These are phyloP conservation scores for Ceratocystis huliohia DNA, from an alignment of 2,329 filamentous ascomycete genomes.

Conservation along the genomic window DNA sequence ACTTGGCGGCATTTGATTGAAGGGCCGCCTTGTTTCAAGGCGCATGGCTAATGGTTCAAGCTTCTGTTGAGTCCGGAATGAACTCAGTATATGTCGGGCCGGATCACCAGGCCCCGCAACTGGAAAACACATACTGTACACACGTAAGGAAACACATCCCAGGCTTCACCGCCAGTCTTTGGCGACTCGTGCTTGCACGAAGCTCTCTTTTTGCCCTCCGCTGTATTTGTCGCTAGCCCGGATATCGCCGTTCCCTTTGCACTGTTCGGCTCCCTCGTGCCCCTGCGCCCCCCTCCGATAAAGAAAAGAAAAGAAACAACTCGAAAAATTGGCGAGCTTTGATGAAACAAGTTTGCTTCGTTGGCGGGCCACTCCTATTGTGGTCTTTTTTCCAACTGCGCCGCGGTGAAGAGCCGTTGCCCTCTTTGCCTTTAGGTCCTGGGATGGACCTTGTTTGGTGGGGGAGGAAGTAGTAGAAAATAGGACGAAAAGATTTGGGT, in stretches of 20 bases:
- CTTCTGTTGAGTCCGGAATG: background rate
- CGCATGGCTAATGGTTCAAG: no score
- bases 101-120: background rate
- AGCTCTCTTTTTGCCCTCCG: background rate
- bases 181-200: background rate
- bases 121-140: background rate
- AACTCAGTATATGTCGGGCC: background rate
- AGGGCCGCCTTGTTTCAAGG: no score
- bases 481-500: background rate
- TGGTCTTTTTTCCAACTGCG: background rate
- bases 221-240: background rate
- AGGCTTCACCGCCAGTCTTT: conserved; percentile 7
- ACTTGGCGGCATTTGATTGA: no score
- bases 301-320: background rate
- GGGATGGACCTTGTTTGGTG: background rate
- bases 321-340: background rate
- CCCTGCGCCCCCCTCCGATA: no score
- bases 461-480: background rate
- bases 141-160: background rate
- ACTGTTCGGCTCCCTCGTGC: background rate
- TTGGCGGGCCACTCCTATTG: background rate
- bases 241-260: background rate
- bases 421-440: background rate
- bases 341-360: background rate
- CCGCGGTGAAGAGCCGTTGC: background rate